Evolutionary conservation across 768 basidiomycete genomes (phyloP).

Genomic region (Termitomyces sp.): DNA sequence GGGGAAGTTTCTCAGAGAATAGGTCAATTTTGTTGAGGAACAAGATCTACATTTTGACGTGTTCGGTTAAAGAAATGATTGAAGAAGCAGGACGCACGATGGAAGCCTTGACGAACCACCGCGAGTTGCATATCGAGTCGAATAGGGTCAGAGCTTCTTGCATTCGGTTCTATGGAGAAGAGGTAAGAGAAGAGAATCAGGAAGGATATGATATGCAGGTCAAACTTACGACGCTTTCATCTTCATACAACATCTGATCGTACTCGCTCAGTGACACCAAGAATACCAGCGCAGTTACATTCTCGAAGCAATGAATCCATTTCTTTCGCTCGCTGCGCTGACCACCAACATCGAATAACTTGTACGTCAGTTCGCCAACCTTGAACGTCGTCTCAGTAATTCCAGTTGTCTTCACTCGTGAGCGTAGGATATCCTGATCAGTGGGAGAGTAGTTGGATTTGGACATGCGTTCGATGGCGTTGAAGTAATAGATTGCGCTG

Average conservation of each 20-base stretch:
- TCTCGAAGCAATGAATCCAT: slow-evolving; percentile 10
- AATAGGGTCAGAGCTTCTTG: slow-evolving; percentile 95
- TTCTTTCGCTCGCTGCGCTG: slow-evolving; percentile 4
- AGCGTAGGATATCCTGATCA: slow-evolving; percentile 93
- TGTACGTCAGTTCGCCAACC: slow-evolving; percentile 92
- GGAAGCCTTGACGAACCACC: slow-evolving; percentile 95
- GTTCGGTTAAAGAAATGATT: not conserved
- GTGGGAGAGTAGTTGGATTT: slow-evolving; percentile 76
- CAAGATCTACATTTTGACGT: slow-evolving; percentile 57
- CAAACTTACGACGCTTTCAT: slow-evolving; percentile 76
- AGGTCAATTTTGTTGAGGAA: slow-evolving; percentile 98
- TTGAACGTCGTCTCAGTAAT: slow-evolving; percentile 97
- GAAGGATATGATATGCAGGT: not conserved
- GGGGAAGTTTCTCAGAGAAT: slow-evolving; percentile 89
- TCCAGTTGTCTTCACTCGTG: slow-evolving; percentile 94
- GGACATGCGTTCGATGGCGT: slow-evolving; percentile 83
- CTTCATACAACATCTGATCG: slow-evolving; percentile 4
- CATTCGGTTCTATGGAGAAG: slow-evolving; percentile 77
- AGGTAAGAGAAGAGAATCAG: no score
- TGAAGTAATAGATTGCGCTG: slow-evolving; percentile 95
- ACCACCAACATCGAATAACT: slow-evolving; percentile 24
- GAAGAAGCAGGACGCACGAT: slow-evolving; percentile 54
- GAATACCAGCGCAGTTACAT: slow-evolving; percentile 3
- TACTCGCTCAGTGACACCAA: slow-evolving; percentile 19
- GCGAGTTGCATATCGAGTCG: slow-evolving; percentile 96